Evolutionary conservation across 2,329 filamentous ascomycete genomes (phyloP).

Genomic region (Neonectria neomacrospora): DNA sequence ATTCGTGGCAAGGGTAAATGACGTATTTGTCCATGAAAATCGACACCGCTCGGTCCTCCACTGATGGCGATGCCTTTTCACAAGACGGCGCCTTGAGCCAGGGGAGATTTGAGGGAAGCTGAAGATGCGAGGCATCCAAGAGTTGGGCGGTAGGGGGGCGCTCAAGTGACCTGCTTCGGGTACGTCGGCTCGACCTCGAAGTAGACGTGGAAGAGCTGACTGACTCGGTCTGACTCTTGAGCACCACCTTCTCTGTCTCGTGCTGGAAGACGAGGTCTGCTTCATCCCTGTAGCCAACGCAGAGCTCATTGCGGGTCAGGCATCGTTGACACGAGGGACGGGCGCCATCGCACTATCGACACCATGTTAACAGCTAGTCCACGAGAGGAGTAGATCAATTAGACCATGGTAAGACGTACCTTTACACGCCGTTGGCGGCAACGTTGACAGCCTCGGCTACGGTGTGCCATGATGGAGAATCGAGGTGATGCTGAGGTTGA

Average conservation of each 20-base stretch:
- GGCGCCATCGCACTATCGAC: not conserved
- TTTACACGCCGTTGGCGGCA: not conserved
- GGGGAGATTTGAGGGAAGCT: constrained; percentile 26
- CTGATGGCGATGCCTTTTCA: not conserved
- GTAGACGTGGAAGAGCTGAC: constrained; percentile 20
- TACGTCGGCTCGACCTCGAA: constrained; percentile 6
- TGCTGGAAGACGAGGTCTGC: constrained; percentile 54
- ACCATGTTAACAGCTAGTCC: not conserved
- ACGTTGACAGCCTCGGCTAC: not conserved
- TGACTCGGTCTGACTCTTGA: constrained; percentile 36
- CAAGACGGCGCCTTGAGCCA: constrained; percentile 39
- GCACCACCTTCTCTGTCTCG: constrained; percentile 52
- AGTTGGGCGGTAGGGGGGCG: constrained; percentile 9
- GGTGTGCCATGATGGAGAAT: not conserved
- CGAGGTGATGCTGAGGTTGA: not conserved
- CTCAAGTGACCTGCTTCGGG: constrained; percentile 33
- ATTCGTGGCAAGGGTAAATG: constrained; percentile 50
- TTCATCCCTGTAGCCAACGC: constrained; percentile 43
- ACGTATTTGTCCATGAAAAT: constrained; percentile 54
- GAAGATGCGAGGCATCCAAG: not conserved
- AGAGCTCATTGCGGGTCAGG: constrained; percentile 51
- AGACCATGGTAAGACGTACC: not conserved
- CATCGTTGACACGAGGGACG: constrained; percentile 50
- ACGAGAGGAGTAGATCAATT: not conserved
- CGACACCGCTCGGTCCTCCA: constrained; percentile 46